A percentile compares a stretch with the other conserved stretches of the same genome.
Conservation (phyloP, 1,284 basidiomycete genomes). For the Rhodotorula glutinis region DNA sequence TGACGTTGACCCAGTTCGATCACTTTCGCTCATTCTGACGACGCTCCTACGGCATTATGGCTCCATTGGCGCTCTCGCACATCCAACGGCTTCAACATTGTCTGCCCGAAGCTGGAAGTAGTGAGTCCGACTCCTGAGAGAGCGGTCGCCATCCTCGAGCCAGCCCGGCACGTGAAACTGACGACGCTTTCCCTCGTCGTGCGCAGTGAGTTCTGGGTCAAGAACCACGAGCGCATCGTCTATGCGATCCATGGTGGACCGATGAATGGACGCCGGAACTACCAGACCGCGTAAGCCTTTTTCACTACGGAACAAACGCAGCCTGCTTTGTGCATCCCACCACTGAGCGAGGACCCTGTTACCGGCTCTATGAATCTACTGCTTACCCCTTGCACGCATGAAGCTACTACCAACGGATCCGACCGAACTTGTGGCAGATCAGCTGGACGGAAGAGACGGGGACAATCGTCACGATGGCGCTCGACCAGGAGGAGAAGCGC, state of each 20-base stretch:
- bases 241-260: constrained; percentile 41
- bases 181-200: background rate
- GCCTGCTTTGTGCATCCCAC: background rate
- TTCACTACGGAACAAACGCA: no score
- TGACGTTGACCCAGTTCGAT: background rate
- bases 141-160: no score
- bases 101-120: no score
- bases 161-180: no score
- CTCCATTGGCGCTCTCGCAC: no score
- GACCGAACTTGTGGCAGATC: constrained; percentile 42
- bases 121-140: no score
- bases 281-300: constrained; percentile 36
- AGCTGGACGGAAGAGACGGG: constrained; percentile 49
- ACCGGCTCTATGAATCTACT: no score
- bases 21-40: no score
- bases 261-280: constrained; percentile 46
- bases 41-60: no score
- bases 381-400: no score
- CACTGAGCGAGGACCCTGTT: no score
- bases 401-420: constrained; percentile 43
- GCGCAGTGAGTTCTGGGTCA: constrained; percentile 46
- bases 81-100: no score
- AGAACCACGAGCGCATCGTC: constrained; percentile 45
- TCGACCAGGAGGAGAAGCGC: constrained; percentile 38
- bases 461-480: constrained; percentile 45